Evolutionary conservation across 306 rosid genomes (phyloP), one percentile per base, ranked within the genome.

Genomic region (Inga oerstediana): DNA sequence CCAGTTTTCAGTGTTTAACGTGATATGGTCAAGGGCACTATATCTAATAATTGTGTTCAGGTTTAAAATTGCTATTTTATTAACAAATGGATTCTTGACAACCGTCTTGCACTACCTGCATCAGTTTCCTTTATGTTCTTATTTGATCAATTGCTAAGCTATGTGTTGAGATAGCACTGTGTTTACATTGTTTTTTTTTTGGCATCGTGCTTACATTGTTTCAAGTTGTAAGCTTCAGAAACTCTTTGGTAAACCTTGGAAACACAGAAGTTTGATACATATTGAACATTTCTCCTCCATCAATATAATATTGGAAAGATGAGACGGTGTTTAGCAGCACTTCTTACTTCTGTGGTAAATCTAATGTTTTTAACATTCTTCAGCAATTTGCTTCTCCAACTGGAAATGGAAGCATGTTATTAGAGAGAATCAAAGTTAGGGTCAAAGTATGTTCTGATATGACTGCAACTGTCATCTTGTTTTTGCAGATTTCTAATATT

Each of bases 391-490:
- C 27, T 24, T 24, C 27, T 24, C 27, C 27, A 24, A 24, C 27
- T 24, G 27, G 27, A 72, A 27, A 74, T n/a, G 9, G 54, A 46
- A 49, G 20, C 34, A 20, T 10, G 19, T 10, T 20, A 13, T n/a
- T 35, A 5, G 12, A 37, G 19, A 34, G 16, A 30, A 91, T 89
- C 61, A 93, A 89, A 86, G 93, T 88, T 41, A 89, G 34, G 72
- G 95, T 85, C 78, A 91, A 91, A 78, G 93, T 89, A 88, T 80
- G 90, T 76, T 59, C 56, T 20, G 34, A 54, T 75, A 17, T 17
- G 12, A 75, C 15, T 74, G 41, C 49, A 75, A 75, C 68, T 35
- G 37, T 34, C 34, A 10, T 72, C 61, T 76, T 20, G 13, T 58
- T 8, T 67, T 48, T 5, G 41, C 22, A 37, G 2, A 4, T 75